Percentiles rank a stretch among this genome's conserved stretches.
phyloP scores from a whole-genome alignment of 176 grass and related monocot species.

The Triticum urartu region DNA sequence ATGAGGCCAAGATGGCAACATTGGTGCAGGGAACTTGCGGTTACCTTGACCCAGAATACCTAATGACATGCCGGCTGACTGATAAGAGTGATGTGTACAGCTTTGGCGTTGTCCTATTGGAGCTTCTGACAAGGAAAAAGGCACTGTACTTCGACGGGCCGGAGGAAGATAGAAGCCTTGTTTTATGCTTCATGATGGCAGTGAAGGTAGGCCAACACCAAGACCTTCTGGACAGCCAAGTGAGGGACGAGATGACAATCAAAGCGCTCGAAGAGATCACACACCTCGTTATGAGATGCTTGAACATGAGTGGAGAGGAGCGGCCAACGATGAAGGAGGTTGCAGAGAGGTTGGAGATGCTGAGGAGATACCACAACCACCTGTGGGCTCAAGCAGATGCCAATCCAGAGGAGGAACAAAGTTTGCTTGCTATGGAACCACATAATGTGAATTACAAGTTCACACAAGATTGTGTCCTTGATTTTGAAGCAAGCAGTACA shows the following conservation, averaged over 20 bases:
- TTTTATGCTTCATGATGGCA: slow-evolving; percentile 45
- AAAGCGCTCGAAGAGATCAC: slow-evolving; percentile 44
- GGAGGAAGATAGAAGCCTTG: slow-evolving; percentile 44
- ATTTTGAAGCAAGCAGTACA: slow-evolving; percentile 37
- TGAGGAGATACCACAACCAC: slow-evolving; percentile 43
- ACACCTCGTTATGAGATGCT: slow-evolving; percentile 47
- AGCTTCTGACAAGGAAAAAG: slow-evolving; percentile 66
- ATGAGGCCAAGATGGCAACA: slow-evolving; percentile 53
- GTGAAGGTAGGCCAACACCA: slow-evolving; percentile 20
- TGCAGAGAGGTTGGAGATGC: slow-evolving; percentile 41
- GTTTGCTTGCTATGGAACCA: slow-evolving; percentile 42
- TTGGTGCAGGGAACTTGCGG: slow-evolving; percentile 68
- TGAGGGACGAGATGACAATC: slow-evolving; percentile 35
- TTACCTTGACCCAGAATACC: slow-evolving; percentile 65
- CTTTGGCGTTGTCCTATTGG: slow-evolving; percentile 60
- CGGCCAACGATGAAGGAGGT: slow-evolving; percentile 66
- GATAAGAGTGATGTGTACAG: slow-evolving; percentile 72
- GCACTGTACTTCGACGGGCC: slow-evolving; percentile 47
- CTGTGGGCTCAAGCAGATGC: slow-evolving; percentile 19
- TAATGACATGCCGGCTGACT: slow-evolving; percentile 49
- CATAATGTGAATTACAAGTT: slow-evolving; percentile 18
- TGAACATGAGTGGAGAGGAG: slow-evolving; percentile 58
- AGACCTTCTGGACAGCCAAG: slow-evolving; percentile 53
- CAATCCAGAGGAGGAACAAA: slow-evolving; percentile 19
- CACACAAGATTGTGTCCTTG: slow-evolving; percentile 3